Conservation (phyloP, 306 rosid genomes). For the Gastrolobium bilobum region DNA sequence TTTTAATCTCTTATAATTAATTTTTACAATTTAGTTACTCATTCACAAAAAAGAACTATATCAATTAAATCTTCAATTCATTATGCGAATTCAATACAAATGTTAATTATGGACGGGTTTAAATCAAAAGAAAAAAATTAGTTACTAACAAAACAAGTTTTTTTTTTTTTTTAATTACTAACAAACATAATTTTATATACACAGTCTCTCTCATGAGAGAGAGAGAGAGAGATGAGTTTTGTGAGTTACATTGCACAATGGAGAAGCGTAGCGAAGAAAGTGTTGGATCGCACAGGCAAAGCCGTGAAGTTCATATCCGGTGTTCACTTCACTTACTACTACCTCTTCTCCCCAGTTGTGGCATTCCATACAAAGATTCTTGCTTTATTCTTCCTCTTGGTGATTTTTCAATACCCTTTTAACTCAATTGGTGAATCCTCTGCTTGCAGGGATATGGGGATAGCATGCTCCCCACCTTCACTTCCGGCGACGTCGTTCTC, state of each 20-base stretch:
- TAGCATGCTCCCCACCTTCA: slow-evolving; percentile 91
- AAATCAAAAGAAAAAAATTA: too few species aligned
- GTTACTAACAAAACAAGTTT: too few species aligned
- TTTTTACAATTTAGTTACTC: too few species aligned
- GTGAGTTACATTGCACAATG: slow-evolving; percentile 56
- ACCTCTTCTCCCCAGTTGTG: slow-evolving; percentile 68
- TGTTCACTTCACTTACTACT: slow-evolving; percentile 74
- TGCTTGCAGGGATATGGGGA: slow-evolving; percentile 74
- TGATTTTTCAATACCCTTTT: slow-evolving; percentile 17
- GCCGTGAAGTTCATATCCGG: slow-evolving; percentile 68
- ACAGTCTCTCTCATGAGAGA: too few species aligned
- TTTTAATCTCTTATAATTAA: too few species aligned
- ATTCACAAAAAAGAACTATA: too few species aligned
- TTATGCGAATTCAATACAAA: too few species aligned
- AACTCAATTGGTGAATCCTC: slow-evolving; percentile 29
- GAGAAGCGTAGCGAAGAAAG: slow-evolving; percentile 65
- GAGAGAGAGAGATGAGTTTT: slow-evolving; percentile 48
- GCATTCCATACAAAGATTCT: slow-evolving; percentile 45
- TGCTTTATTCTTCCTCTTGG: neutral
- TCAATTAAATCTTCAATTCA: too few species aligned
- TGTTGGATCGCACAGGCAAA: slow-evolving; percentile 61
- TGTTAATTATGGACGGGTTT: too few species aligned
- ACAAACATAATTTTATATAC: too few species aligned
- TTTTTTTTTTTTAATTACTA: too few species aligned
- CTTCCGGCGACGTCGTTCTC: slow-evolving; percentile 72